These are phyloP conservation scores for Ricinus communis DNA, from an alignment of 345 rosid species.

Conservation along the genomic window DNA sequence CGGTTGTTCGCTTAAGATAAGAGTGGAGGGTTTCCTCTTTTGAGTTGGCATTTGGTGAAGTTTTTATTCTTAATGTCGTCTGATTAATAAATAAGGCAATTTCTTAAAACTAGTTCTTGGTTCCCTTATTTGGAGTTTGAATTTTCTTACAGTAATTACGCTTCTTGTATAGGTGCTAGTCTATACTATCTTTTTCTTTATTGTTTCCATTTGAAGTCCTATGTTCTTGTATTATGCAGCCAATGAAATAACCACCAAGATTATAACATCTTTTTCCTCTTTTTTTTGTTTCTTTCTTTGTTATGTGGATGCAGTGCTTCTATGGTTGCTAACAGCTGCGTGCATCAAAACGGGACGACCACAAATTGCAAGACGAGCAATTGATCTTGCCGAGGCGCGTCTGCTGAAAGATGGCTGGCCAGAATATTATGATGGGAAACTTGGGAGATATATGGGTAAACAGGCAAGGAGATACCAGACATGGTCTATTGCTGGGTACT, in stretches of 20 bases:
- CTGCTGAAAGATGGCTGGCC: conserved; percentile 38
- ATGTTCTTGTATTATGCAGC: not conserved
- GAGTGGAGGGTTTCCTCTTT: too few relatives aligned
- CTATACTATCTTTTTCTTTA: too few relatives aligned
- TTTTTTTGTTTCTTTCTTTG: too few relatives aligned
- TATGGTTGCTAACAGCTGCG: conserved; percentile 40
- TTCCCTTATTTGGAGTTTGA: too few relatives aligned
- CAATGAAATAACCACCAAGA: not conserved
- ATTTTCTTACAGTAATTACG: too few relatives aligned
- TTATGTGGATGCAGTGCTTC: conserved; percentile 23
- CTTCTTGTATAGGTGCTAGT: too few relatives aligned
- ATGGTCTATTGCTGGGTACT: conserved; percentile 37
- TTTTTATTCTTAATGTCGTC: too few relatives aligned
- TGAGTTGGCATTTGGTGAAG: too few relatives aligned
- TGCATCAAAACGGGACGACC: conserved; percentile 38
- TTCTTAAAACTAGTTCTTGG: too few relatives aligned
- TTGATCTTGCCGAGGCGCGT: conserved; percentile 32
- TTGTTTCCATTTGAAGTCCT: too few relatives aligned
- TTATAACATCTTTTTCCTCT: not conserved
- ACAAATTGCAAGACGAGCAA: conserved; percentile 36
- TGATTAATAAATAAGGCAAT: too few relatives aligned
- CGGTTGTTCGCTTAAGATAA: too few relatives aligned
- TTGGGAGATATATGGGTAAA: conserved; percentile 34
- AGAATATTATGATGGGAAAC: conserved; percentile 37
- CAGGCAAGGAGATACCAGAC: conserved; percentile 40